Evolutionary conservation across 2,329 filamentous ascomycete species (phyloP), one percentile per base, ranked within the genome.

Genomic region (Clonostachys chloroleuca): DNA sequence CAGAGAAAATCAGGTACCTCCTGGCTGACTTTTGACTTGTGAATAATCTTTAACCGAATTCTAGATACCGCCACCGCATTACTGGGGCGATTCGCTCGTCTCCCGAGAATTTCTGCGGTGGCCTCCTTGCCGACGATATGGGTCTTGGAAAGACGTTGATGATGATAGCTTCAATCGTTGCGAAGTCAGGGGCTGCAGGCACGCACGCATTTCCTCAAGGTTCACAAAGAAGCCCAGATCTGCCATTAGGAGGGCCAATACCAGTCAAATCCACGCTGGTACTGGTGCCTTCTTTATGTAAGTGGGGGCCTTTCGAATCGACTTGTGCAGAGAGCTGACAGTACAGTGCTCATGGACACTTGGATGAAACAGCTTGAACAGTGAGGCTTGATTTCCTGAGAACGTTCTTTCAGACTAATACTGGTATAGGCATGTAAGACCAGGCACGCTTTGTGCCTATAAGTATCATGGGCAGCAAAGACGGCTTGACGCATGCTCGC

Each of bases 241-340:
- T 9, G 24, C 8, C 24, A 30, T 3, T 30, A 30, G 24, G 24
- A 30, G 24, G 24, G 24, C 24, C 24, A 30, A 30, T 30, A 9
- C 44, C 49, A 2, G 42, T 59, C 4, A 49, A 47, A 6, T 63
- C 70, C 2, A 75, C 73, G 0, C 58, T 77, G n/a, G 59, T 77
- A 0, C 52, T 77, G 37, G 70, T 72, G 2, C 66, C 71, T 1
- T 73, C 70, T 17, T 64, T 62, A 12, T 52, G 68, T 72, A 52
- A 55, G 67, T 59, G n/a, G 18, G 33, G 3, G n/a, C 12, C 9
- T 16, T 36, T 18, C 13, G 3, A 34, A 6, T 2, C 10, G 36
- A 34, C 12, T 5, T 34, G 6, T 9, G 16, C 34, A 43, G 4
- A 45, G 5, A 35, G 54, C 61, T 30, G 58, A 40, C 2, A n/a